These are phyloP conservation scores for Umbelopsis sp. DNA, from an alignment of 371 early-diverging fungal species.

Conservation along the genomic window DNA sequence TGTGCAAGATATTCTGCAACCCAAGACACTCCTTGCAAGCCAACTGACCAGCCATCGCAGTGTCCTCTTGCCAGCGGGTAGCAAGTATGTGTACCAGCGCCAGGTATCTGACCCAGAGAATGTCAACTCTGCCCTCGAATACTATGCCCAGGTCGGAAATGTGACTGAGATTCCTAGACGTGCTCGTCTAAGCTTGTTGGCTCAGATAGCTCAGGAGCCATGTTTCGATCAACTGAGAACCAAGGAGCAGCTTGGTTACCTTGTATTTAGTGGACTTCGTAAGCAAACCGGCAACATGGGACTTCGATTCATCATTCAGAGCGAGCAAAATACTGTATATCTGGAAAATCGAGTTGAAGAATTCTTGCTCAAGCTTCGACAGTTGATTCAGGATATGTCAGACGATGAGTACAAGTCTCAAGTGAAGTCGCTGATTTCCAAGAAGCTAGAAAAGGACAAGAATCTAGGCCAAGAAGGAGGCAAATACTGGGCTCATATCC, in stretches of 20 bases:
- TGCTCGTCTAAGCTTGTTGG: constrained; percentile 69
- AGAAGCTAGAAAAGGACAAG: constrained; percentile 85
- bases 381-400: constrained; percentile 66
- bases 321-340: constrained; percentile 84
- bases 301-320: constrained; percentile 82
- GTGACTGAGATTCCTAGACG: constrained; percentile 59
- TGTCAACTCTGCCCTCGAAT: constrained; percentile 88
- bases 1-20: constrained; percentile 52
- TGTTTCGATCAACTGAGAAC: constrained; percentile 93
- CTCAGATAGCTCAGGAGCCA: constrained; percentile 84
- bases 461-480: constrained; percentile 78
- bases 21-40: constrained; percentile 63
- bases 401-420: constrained; percentile 77
- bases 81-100: constrained; percentile 51
- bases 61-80: constrained; percentile 60
- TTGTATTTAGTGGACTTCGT: constrained; percentile 75
- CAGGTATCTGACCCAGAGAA: constrained; percentile 77
- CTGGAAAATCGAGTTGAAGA: constrained; percentile 81
- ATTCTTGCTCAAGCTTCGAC: constrained; percentile 66
- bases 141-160: constrained; percentile 70
- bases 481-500: constrained; percentile 81
- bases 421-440: constrained; percentile 69
- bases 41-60: constrained; percentile 63
- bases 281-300: constrained; percentile 68
- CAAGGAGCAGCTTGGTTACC: constrained; percentile 85